These are phyloP conservation scores for Galerina marginata DNA, from an alignment of 768 basidiomycete genomes.

Conservation along the genomic window DNA sequence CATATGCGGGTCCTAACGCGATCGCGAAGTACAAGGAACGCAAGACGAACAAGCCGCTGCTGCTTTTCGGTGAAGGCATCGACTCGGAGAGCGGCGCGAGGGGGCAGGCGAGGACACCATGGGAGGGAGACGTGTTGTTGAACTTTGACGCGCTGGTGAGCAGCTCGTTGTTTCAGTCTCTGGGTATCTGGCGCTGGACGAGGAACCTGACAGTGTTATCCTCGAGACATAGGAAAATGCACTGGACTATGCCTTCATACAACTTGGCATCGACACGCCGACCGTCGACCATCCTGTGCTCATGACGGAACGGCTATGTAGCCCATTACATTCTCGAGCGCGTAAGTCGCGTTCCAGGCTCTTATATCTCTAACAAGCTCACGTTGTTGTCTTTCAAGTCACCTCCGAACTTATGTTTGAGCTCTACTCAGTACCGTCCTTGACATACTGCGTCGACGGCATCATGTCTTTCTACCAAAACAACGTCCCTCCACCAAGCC, in stretches of 20 bases:
- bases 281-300: slow-evolving; percentile 86
- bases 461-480: slow-evolving; percentile 94
- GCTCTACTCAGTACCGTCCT: slow-evolving; percentile 82
- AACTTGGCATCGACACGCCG: slow-evolving; percentile 80
- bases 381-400: slow-evolving; percentile 49
- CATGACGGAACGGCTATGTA: slow-evolving; percentile 91
- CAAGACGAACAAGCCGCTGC: slow-evolving; percentile 77
- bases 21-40: slow-evolving; percentile 91
- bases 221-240: slow-evolving; percentile 82
- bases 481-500: slow-evolving; percentile 43
- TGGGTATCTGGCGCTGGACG: background rate
- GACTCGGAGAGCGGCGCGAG: slow-evolving; percentile 87
- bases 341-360: slow-evolving; percentile 52
- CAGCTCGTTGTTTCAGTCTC: background rate
- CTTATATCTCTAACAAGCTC: slow-evolving; percentile 5
- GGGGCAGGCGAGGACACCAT: slow-evolving; percentile 79
- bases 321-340: slow-evolving; percentile 86
- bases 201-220: slow-evolving; percentile 15
- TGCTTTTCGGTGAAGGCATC: slow-evolving; percentile 88
- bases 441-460: slow-evolving; percentile 89
- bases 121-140: slow-evolving; percentile 92
- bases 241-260: slow-evolving; percentile 89
- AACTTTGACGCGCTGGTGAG: slow-evolving; percentile 94
- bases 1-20: slow-evolving; percentile 68
- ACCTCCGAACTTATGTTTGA: slow-evolving; percentile 98